These are phyloP conservation scores for Thielaviopsis ethacetica DNA, from an alignment of 2,329 filamentous ascomycete genomes.

Conservation along the genomic window DNA sequence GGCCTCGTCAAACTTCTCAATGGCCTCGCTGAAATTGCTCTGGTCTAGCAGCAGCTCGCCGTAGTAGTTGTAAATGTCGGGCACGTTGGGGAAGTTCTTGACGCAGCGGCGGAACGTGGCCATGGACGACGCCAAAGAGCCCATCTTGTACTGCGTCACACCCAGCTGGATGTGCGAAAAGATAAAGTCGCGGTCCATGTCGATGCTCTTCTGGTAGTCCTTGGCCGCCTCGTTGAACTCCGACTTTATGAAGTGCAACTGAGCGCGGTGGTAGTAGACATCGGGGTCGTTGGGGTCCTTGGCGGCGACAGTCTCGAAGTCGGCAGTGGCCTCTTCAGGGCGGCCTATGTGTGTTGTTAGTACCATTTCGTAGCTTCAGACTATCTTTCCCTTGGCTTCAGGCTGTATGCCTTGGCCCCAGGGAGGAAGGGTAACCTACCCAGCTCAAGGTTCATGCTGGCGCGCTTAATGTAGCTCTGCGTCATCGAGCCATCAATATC, in stretches of 20 bases:
- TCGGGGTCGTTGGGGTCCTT: slow-evolving; percentile 85
- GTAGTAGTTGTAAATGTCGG: slow-evolving; percentile 99
- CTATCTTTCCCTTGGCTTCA: background rate
- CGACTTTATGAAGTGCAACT: slow-evolving; percentile 92
- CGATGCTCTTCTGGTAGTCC: slow-evolving; percentile 98
- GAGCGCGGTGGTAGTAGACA: slow-evolving; percentile 97
- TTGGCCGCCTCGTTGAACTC: slow-evolving; percentile 89
- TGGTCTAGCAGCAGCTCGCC: slow-evolving; percentile 94
- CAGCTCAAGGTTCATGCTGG: slow-evolving; percentile 92
- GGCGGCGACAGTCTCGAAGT: slow-evolving; percentile 72
- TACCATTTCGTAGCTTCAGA: background rate
- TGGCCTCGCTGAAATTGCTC: slow-evolving; percentile 84
- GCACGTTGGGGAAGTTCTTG: slow-evolving; percentile 94
- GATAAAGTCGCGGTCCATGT: slow-evolving; percentile 89
- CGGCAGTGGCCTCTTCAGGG: slow-evolving; percentile 68
- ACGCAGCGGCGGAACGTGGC: slow-evolving; percentile 93
- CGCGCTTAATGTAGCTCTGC: slow-evolving; percentile 97
- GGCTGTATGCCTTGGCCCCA: no score
- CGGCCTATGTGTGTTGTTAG: slow-evolving; percentile 28
- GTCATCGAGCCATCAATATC: slow-evolving; percentile 76
- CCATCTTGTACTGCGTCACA: slow-evolving; percentile 99
- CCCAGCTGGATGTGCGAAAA: slow-evolving; percentile 99
- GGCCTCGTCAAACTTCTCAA: slow-evolving; percentile 96
- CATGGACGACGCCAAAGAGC: slow-evolving; percentile 93
- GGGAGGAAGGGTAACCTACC: slow-evolving; percentile 22